Evolutionary conservation across 2,329 filamentous ascomycete species (phyloP).

Genomic region (Colletotrichum theobromicola): DNA sequence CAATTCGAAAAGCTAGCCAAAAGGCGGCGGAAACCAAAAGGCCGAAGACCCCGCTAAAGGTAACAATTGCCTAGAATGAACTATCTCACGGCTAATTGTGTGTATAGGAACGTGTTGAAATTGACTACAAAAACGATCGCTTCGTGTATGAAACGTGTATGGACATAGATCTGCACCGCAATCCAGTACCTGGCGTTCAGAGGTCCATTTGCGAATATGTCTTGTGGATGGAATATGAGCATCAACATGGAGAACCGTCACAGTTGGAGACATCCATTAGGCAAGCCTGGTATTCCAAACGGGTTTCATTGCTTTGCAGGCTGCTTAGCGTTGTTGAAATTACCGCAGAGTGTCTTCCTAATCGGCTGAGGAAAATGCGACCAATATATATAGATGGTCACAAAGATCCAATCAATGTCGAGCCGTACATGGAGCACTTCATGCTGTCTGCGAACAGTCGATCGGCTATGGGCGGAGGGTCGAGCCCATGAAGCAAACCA

Average conservation of each 20-base stretch:
- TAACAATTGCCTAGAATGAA: not conserved
- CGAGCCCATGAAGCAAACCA: no score
- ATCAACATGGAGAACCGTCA: not conserved
- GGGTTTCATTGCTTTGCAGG: fast-evolving
- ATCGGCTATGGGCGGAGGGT: no score
- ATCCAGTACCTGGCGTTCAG: fast-evolving
- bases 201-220: not conserved
- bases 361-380: fast-evolving
- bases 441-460: not conserved
- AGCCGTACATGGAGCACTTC: not conserved
- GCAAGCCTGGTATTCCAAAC: not conserved
- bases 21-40: not conserved
- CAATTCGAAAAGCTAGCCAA: not conserved
- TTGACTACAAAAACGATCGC: not conserved
- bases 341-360: fast-evolving
- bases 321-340: not conserved
- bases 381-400: not conserved
- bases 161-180: not conserved
- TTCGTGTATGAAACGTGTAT: not conserved
- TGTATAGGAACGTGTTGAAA: not conserved
- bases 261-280: fast-evolving
- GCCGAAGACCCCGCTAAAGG: not conserved
- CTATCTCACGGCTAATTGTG: fast-evolving
- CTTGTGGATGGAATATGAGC: not conserved
- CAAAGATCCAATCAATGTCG: fast-evolving